phyloP scores from a whole-genome alignment of 1,139 yeast species.

The Kazachstania sp. region DNA sequence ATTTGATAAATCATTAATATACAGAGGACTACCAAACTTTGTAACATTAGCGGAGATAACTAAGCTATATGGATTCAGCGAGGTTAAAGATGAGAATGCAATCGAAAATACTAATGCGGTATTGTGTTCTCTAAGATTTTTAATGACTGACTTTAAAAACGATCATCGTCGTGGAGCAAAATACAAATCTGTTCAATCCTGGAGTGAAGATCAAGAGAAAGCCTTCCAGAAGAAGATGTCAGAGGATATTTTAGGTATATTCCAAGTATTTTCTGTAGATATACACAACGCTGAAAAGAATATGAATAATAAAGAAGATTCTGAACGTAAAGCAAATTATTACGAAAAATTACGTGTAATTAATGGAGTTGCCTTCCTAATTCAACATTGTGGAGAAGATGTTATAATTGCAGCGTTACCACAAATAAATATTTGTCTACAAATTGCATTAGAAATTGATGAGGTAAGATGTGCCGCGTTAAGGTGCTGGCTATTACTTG shows the following conservation, averaged over 20 bases:
- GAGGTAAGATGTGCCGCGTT: constrained; percentile 58
- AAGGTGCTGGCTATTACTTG: constrained; percentile 57
- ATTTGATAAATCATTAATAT: constrained; percentile 22
- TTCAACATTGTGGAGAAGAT: constrained; percentile 46
- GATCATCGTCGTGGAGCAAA: constrained; percentile 24
- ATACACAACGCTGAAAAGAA: constrained; percentile 66
- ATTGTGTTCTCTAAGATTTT: constrained; percentile 24
- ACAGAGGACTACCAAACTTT: constrained; percentile 28
- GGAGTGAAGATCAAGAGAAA: constrained; percentile 24
- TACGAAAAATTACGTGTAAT: constrained; percentile 66
- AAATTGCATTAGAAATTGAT: constrained; percentile 61
- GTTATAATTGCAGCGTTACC: constrained; percentile 73
- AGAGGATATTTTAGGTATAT: constrained; percentile 64
- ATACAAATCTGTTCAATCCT: constrained; percentile 20
- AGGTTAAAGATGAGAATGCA: constrained; percentile 9
- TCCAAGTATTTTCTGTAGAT: constrained; percentile 70
- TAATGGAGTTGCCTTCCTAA: constrained; percentile 62
- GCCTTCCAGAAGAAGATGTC: constrained; percentile 35
- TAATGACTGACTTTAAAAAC: constrained; percentile 26
- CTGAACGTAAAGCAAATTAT: constrained; percentile 60
- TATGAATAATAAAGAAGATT: constrained; percentile 63
- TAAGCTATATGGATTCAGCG: constrained; percentile 24
- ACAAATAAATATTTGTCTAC: constrained; percentile 80
- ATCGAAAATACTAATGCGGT: constrained; percentile 25
- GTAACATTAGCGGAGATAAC: constrained; percentile 29